These are phyloP conservation scores for Heteromeles arbutifolia DNA, from an alignment of 306 rosid genomes.

Conservation along the genomic window DNA sequence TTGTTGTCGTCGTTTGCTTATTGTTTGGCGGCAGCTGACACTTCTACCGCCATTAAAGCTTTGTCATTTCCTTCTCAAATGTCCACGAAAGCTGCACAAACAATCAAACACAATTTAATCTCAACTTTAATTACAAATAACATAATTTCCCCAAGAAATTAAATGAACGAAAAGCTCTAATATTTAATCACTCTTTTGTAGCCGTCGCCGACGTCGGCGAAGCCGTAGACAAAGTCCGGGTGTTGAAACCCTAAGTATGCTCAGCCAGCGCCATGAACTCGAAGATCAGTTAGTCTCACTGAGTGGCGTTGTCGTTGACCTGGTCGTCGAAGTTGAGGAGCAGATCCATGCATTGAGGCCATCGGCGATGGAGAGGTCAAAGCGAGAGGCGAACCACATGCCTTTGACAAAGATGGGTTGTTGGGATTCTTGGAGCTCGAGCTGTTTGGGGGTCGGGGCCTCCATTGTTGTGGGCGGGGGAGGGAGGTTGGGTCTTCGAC, in stretches of 20 bases:
- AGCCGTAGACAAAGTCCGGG: conserved; percentile 52
- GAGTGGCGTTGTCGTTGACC: conserved; percentile 65
- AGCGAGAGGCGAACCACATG: conserved; percentile 50
- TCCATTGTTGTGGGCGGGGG: conserved; percentile 24
- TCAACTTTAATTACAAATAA: background rate
- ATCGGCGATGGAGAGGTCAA: conserved; percentile 66
- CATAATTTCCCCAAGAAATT: background rate
- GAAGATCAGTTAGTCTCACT: conserved; percentile 77
- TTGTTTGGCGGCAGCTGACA: conserved; percentile 51
- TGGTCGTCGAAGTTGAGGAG: conserved; percentile 65
- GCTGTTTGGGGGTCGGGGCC: conserved; percentile 29
- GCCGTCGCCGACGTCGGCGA: conserved; percentile 65
- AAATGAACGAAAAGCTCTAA: background rate
- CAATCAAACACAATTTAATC: background rate
- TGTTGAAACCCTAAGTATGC: conserved; percentile 73
- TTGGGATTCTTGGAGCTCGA: conserved; percentile 23
- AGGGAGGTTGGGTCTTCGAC: background rate
- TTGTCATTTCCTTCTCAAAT: conserved; percentile 79
- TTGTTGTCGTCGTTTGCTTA: conserved; percentile 53
- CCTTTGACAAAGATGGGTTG: conserved; percentile 64
- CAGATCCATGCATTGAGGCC: conserved; percentile 66
- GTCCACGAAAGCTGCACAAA: conserved; percentile 71
- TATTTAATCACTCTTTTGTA: conserved; percentile 37
- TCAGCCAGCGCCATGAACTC: conserved; percentile 63
- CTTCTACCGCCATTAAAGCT: conserved; percentile 85